These are phyloP conservation scores for Ascochyta clinopodiicola DNA, from an alignment of 2,329 filamentous ascomycete species.

Conservation along the genomic window DNA sequence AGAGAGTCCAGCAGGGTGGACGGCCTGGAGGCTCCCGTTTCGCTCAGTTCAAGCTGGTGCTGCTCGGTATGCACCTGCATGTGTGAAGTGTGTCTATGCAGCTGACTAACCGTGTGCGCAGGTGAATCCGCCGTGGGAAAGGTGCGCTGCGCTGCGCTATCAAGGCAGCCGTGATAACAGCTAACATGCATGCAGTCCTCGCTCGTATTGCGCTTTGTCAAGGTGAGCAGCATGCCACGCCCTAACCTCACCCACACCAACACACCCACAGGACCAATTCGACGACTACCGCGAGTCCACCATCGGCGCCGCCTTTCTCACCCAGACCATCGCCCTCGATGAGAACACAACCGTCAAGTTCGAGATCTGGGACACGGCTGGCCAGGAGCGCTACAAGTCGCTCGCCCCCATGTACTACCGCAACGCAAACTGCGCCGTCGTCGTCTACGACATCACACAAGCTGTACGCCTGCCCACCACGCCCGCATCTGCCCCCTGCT, in stretches of 20 bases:
- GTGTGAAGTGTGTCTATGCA: not conserved
- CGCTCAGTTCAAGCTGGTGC: slow-evolving; percentile 98
- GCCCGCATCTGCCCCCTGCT: slow-evolving; percentile 23
- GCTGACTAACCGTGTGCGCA: slow-evolving; percentile 52
- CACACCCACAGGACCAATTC: slow-evolving; percentile 82
- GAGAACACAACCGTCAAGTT: slow-evolving; percentile 99
- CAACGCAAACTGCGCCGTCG: slow-evolving; percentile 98
- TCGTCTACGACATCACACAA: slow-evolving; percentile 99
- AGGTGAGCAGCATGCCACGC: slow-evolving; percentile 65
- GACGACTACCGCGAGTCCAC: slow-evolving; percentile 98
- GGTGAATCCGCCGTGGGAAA: slow-evolving; percentile 99
- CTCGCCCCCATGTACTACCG: slow-evolving; percentile 99
- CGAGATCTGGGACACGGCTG: slow-evolving; percentile 92
- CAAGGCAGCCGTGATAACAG: slow-evolving; percentile 34
- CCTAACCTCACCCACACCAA: slow-evolving; percentile 2
- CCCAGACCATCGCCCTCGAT: slow-evolving; percentile 97
- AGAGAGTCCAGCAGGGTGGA: slow-evolving; percentile 76
- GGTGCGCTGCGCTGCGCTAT: slow-evolving; percentile 59
- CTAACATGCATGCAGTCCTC: slow-evolving; percentile 74
- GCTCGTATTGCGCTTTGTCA: slow-evolving; percentile 96
- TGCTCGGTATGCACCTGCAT: slow-evolving; percentile 74
- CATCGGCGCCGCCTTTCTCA: slow-evolving; percentile 97
- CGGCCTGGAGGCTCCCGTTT: slow-evolving; percentile 75
- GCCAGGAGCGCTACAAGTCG: slow-evolving; percentile 98
- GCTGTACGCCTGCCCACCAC: slow-evolving; percentile 67